Evolutionary conservation across 2,329 filamentous ascomycete species (phyloP).

Genomic region (Orbilia quercus): DNA sequence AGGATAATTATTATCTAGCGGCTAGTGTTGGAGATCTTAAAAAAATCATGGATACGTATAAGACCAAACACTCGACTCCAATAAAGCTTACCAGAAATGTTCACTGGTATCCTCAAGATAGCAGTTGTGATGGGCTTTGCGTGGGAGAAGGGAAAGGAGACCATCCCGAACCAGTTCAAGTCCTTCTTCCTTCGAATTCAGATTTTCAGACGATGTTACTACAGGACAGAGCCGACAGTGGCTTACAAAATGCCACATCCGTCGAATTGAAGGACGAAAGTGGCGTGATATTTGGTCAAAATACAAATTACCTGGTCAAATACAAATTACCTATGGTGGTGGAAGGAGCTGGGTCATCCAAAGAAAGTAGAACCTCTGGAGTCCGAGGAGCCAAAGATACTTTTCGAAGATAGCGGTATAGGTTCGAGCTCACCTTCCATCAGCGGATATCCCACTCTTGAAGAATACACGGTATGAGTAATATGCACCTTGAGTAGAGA

Average conservation of each 20-base stretch:
- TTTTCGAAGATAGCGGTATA: constrained; percentile 13
- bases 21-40: constrained; percentile 59
- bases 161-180: constrained; percentile 27
- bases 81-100: constrained; percentile 50
- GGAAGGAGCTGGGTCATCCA: not conserved
- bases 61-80: constrained; percentile 54
- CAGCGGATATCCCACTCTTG: not conserved
- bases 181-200: constrained; percentile 18
- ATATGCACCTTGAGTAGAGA: constrained; percentile 24
- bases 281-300: constrained; percentile 18
- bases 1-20: constrained; percentile 60
- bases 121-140: constrained; percentile 54
- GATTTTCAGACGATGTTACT: too few relatives aligned
- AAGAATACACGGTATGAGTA: constrained; percentile 22
- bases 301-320: not conserved
- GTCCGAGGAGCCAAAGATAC: not conserved
- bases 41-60: constrained; percentile 60
- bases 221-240: not conserved
- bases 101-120: constrained; percentile 57
- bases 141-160: not conserved
- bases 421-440: constrained; percentile 7
- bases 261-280: constrained; percentile 2
- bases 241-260: not conserved
- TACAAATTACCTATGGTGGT: too few relatives aligned
- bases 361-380: not conserved